phyloP scores from a whole-genome alignment of 768 basidiomycete genomes.

The Pilatotrama ljubarskyi region DNA sequence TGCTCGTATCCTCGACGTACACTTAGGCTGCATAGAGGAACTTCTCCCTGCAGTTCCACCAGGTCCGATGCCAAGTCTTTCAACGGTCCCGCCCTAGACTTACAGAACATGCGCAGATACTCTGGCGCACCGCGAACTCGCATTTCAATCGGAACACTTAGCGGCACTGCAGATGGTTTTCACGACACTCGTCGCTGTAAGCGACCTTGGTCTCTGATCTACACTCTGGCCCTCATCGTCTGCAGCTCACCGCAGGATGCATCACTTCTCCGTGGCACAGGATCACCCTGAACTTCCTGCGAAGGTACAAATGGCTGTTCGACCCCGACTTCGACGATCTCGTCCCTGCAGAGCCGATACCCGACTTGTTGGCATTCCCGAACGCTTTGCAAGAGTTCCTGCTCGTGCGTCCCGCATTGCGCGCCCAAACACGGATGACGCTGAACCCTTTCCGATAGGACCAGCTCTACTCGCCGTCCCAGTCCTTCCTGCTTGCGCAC shows the following conservation, averaged over 20 bases:
- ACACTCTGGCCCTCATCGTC: not conserved
- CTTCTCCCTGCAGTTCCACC: slow-evolving; percentile 34
- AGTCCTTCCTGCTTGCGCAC: slow-evolving; percentile 45
- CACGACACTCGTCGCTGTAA: slow-evolving; percentile 32
- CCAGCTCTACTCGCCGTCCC: slow-evolving; percentile 41
- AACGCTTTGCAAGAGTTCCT: slow-evolving; percentile 40
- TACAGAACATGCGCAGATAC: slow-evolving; percentile 34
- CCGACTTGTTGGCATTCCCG: slow-evolving; percentile 54
- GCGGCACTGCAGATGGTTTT: slow-evolving; percentile 60
- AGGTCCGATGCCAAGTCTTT: not conserved
- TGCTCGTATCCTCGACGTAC: slow-evolving; percentile 53
- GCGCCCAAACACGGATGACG: not conserved
- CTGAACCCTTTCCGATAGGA: slow-evolving; percentile 31
- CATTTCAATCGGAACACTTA: slow-evolving; percentile 51
- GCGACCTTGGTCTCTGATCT: not conserved
- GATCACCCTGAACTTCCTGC: slow-evolving; percentile 55
- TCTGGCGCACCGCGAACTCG: slow-evolving; percentile 44
- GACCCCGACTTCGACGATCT: slow-evolving; percentile 56
- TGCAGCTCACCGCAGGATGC: slow-evolving; percentile 51
- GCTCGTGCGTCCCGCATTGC: slow-evolving; percentile 33
- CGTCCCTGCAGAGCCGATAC: slow-evolving; percentile 49
- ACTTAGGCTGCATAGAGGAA: slow-evolving; percentile 54
- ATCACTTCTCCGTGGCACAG: slow-evolving; percentile 51
- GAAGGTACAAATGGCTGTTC: slow-evolving; percentile 82
- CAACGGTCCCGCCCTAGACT: not conserved